Evolutionary conservation across 495 filamentous ascomycete genomes (phyloP).

Genomic region (Penicillium flavigenum): DNA sequence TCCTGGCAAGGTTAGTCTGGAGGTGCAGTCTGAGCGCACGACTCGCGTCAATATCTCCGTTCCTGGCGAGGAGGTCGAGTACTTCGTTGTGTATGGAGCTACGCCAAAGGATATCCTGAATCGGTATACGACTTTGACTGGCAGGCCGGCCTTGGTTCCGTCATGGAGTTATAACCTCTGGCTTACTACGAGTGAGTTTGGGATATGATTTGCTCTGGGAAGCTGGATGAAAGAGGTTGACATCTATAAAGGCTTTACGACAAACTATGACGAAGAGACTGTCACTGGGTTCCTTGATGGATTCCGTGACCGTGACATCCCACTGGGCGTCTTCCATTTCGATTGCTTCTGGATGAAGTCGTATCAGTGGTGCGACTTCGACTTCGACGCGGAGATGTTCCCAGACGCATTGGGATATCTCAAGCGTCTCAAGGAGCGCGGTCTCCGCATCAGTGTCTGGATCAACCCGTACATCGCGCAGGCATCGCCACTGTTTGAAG

Average conservation of each 20-base stretch:
- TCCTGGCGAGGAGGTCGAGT: constrained; percentile 57
- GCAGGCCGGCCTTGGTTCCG: constrained; percentile 58
- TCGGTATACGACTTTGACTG: constrained; percentile 62
- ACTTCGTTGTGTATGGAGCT: constrained; percentile 65
- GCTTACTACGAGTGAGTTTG: constrained; percentile 56
- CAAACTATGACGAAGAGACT: constrained; percentile 66
- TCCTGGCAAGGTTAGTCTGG: constrained; percentile 58
- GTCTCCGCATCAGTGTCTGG: constrained; percentile 68
- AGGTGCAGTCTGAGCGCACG: constrained; percentile 67
- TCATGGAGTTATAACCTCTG: constrained; percentile 71
- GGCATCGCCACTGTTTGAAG: constrained; percentile 61
- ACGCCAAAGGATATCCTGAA: constrained; percentile 65
- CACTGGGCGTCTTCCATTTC: constrained; percentile 70
- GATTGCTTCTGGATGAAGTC: constrained; percentile 67
- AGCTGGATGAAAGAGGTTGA: background rate
- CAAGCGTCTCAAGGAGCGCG: constrained; percentile 58
- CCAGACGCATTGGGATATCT: constrained; percentile 65
- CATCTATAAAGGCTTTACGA: constrained; percentile 54
- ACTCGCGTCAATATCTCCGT: constrained; percentile 64
- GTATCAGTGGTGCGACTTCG: constrained; percentile 74
- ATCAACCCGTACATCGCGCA: constrained; percentile 71
- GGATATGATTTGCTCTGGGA: background rate
- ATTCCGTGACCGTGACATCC: constrained; percentile 63
- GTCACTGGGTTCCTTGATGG: constrained; percentile 66
- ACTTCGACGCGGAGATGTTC: constrained; percentile 66